Base-by-base conservation (phyloP, 305 asterid genomes). In the Fraxinus latifolia region DNA sequence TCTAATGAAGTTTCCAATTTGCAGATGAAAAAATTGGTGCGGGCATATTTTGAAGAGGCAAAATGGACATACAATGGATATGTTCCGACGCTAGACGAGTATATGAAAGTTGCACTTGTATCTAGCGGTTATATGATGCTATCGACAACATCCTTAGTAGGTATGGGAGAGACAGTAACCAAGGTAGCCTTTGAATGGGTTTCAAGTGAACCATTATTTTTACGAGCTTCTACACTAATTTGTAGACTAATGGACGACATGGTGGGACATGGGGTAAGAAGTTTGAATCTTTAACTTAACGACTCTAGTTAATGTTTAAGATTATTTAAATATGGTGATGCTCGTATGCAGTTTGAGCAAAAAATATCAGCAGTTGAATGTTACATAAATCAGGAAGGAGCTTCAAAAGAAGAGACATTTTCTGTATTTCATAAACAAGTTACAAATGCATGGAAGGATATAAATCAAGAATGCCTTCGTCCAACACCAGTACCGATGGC, bases 171-270 rank as follows among this genome's bases (percentile, higher is more conserved):
- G 50, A 1, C 3, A 1, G 3, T 9, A 2, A 8, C 50, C 4
- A 39, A 39, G 50, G 50, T 8, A 39, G 3, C 15, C 14, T 8
- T 39, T 1, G 50, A 8, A 9, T 8, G 50, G 50, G 2, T 74
- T 25, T 15, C 80, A 7, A 36, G 44, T 50, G 77, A 86, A 44
- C 86, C 88, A 32, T 44, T 71, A 39, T 1, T 8, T 39, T 8
- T 39, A 39, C 50, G 50, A 39, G 81, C 88, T 1, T 11, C 83
- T 0, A 44, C 44, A 4, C 7, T 70, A 31, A 86, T 86, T 33
- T 19, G 75, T 31, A 77, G 86, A 78, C 79, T 86, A 47, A 73
- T 67, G 76, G 79, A 86, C 58, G 89, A 86, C 17, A 77, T 83
- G 19, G 84, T 74, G 0, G 82, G 83, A 44, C 77, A 62, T 25